Percentiles rank a stretch among this genome's conserved stretches.
Evolutionary conservation across 2,329 filamentous ascomycete genomes (phyloP).

Genomic region (Talaromyces sp.): DNA sequence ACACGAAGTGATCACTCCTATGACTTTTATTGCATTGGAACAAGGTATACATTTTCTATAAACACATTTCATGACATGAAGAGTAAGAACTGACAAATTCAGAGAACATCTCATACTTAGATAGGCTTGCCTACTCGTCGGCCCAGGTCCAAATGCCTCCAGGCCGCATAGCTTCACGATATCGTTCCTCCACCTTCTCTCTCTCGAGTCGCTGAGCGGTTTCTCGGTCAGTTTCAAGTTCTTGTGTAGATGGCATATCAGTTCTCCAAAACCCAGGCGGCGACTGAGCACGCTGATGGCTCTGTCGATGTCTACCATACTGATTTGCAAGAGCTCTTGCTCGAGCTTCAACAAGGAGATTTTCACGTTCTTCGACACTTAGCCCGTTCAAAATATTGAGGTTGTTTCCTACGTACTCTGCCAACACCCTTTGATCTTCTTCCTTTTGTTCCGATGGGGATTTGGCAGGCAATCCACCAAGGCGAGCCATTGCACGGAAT

Average conservation of each 20-base stretch:
- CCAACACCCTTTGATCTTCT: constrained; percentile 39
- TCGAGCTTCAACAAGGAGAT: constrained; percentile 74
- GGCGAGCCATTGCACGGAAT: constrained; percentile 67
- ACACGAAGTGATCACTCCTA: too few species aligned
- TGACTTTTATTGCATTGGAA: too few species aligned
- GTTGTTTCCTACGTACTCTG: constrained; percentile 58
- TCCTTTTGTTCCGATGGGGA: constrained; percentile 13
- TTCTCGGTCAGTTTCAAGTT: constrained; percentile 66
- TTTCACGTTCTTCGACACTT: constrained; percentile 62
- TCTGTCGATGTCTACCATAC: constrained; percentile 75
- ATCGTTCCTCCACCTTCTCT: constrained; percentile 69
- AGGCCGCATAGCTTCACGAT: constrained; percentile 77
- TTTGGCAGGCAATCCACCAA: constrained; percentile 36
- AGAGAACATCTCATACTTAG: too few species aligned
- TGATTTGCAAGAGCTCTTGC: constrained; percentile 72
- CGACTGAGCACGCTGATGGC: constrained; percentile 69
- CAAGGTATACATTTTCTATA: too few species aligned
- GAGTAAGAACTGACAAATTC: too few species aligned
- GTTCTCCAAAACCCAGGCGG: constrained; percentile 90
- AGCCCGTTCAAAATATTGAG: constrained; percentile 49
- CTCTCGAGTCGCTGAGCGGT: constrained; percentile 67
- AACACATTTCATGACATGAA: too few species aligned
- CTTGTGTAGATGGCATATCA: constrained; percentile 88
- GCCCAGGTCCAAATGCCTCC: constrained; percentile 78
- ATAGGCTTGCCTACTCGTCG: constrained; percentile 62